Evolutionary conservation across 805 yeast species (phyloP).

Genomic region (Teunomyces stri): DNA sequence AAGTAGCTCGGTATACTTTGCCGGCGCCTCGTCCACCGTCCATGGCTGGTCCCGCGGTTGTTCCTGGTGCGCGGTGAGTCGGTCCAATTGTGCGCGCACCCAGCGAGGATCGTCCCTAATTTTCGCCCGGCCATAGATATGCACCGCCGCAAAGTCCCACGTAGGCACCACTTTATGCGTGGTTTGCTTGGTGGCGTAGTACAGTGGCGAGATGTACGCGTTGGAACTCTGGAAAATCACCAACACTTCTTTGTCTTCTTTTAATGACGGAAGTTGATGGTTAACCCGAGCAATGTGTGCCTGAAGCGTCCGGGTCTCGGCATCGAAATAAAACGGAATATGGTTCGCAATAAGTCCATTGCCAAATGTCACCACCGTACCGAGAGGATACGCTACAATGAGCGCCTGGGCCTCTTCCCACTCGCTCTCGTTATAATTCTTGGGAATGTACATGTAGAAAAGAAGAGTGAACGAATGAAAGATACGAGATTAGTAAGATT

Average conservation of each 20-base stretch:
- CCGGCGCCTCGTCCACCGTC: conserved; percentile 60
- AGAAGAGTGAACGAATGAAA: not conserved
- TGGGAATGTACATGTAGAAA: conserved; percentile 37
- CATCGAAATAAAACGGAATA: conserved; percentile 49
- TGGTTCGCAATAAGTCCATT: conserved; percentile 52
- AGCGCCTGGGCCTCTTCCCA: conserved; percentile 40
- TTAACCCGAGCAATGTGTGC: conserved; percentile 57
- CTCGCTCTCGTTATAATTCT: conserved; percentile 25
- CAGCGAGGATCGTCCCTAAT: conserved; percentile 45
- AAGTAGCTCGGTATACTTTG: conserved; percentile 38
- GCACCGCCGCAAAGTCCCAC: conserved; percentile 63
- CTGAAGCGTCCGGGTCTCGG: conserved; percentile 40
- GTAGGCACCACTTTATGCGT: conserved; percentile 69
- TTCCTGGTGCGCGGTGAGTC: conserved; percentile 42
- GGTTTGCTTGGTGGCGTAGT: conserved; percentile 54
- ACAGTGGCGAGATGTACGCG: conserved; percentile 56
- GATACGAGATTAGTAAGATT: no score
- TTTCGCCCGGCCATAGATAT: conserved; percentile 50
- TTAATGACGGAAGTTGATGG: conserved; percentile 47
- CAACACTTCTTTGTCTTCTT: conserved; percentile 39
- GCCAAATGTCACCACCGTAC: conserved; percentile 41
- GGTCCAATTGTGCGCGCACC: conserved; percentile 43
- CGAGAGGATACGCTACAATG: conserved; percentile 50
- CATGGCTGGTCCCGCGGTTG: conserved; percentile 49
- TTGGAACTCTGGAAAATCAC: conserved; percentile 52